Evolutionary conservation across 1,284 basidiomycete species (phyloP).

Genomic region (Entoloma clypeatum): DNA sequence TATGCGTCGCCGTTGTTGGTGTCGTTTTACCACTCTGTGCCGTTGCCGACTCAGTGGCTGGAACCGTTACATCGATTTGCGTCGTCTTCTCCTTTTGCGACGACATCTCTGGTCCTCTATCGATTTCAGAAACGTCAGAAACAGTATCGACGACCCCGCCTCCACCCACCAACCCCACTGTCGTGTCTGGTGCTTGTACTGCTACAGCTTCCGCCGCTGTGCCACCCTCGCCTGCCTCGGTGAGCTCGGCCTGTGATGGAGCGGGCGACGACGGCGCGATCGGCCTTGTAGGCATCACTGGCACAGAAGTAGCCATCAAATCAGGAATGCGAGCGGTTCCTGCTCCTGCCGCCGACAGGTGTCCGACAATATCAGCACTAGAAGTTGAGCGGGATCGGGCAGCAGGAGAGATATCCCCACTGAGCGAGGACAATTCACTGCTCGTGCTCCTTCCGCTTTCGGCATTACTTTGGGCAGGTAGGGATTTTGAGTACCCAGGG

Average conservation of each 20-base stretch:
- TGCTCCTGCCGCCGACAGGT: conserved; percentile 13
- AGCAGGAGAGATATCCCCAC: background rate
- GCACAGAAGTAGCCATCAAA: conserved; percentile 41
- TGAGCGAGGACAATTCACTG: no score
- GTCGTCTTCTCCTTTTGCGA: no score
- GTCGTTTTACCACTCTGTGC: conserved; percentile 24
- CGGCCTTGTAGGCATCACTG: conserved; percentile 31
- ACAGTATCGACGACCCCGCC: conserved; percentile 39
- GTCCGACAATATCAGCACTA: conserved; percentile 8
- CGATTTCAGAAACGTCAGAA: no score
- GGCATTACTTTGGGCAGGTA: conserved; percentile 1
- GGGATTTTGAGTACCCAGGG: conserved; percentile 22
- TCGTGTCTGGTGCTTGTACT: conserved; percentile 33
- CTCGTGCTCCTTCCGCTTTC: background rate
- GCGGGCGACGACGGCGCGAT: conserved; percentile 27
- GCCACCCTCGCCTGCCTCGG: conserved; percentile 5
- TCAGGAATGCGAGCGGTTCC: conserved; percentile 35
- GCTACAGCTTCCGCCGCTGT: conserved; percentile 16
- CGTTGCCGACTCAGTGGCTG: conserved; percentile 19
- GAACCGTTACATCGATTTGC: no score
- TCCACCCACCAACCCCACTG: conserved; percentile 57
- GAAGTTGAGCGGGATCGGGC: conserved; percentile 4
- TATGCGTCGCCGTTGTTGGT: no score
- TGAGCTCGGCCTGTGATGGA: conserved; percentile 3
- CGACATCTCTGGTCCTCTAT: conserved; percentile 25